Conservation (phyloP, 1,139 yeast species). For the Diutina siamensis region DNA sequence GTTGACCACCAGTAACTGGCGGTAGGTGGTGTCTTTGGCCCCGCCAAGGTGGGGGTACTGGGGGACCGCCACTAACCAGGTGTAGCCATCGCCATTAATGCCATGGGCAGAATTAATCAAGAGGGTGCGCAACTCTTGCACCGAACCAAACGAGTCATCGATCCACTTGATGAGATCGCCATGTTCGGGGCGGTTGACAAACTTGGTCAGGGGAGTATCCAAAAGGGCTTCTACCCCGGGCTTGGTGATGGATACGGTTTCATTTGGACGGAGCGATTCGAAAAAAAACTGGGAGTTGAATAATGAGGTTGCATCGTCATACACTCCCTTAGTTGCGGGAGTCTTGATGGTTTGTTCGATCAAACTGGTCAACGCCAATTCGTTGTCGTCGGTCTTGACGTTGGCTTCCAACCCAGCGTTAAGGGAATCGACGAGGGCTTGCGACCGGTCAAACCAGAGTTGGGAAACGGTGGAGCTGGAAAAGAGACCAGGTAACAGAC, state of each 20-base stretch:
- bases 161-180: conserved; percentile 33
- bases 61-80: conserved; percentile 63
- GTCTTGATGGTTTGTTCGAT: conserved; percentile 12
- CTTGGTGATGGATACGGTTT: conserved; percentile 12
- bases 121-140: conserved; percentile 54
- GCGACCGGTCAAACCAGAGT: conserved; percentile 50
- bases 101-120: conserved; percentile 49
- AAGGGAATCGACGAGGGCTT: conserved; percentile 33
- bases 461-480: conserved; percentile 40
- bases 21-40: conserved; percentile 21
- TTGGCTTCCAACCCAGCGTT: conserved; percentile 25
- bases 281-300: conserved; percentile 50
- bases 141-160: conserved; percentile 50
- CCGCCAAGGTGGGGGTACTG: conserved; percentile 20
- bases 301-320: conserved; percentile 47
- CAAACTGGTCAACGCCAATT: background rate
- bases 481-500: conserved; percentile 43
- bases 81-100: conserved; percentile 64
- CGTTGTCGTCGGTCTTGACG: conserved; percentile 7
- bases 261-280: conserved; percentile 35
- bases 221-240: conserved; percentile 22
- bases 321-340: conserved; percentile 36
- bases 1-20: conserved; percentile 49
- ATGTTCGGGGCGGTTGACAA: conserved; percentile 27
- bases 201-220: conserved; percentile 25